phyloP scores from a whole-genome alignment of 805 yeast species.

The Nakazawaea sp. region DNA sequence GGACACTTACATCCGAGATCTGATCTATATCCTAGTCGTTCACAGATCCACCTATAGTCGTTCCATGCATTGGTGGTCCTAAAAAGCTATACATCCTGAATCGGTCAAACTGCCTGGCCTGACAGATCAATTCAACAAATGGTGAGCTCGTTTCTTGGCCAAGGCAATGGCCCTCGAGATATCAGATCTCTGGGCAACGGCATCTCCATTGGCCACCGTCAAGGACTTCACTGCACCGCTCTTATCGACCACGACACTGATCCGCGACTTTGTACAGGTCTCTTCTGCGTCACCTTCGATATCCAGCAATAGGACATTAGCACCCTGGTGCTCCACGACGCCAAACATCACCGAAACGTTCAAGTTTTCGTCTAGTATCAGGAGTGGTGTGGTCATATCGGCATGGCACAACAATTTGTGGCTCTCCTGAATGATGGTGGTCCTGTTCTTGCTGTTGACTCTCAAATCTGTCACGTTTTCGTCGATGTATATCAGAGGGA shows the following conservation, averaged over 20 bases:
- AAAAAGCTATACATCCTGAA: too few relatives aligned
- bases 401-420: constrained; percentile 55
- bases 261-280: constrained; percentile 43
- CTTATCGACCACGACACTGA: constrained; percentile 33
- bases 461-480: constrained; percentile 49
- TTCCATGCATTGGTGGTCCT: too few relatives aligned
- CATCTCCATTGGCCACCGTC: constrained; percentile 35
- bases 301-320: constrained; percentile 54
- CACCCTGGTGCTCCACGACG: constrained; percentile 35
- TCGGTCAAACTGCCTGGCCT: too few relatives aligned
- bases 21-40: too few relatives aligned
- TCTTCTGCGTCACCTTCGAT: constrained; percentile 86
- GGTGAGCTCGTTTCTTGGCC: constrained; percentile 40
- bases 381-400: constrained; percentile 27
- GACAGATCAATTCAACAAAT: constrained; percentile 16
- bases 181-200: constrained; percentile 37
- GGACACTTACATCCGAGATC: too few relatives aligned
- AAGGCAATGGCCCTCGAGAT: constrained; percentile 40
- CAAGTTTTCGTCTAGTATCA: constrained; percentile 28
- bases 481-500: constrained; percentile 67
- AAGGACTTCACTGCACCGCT: background rate
- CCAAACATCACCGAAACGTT: constrained; percentile 57
- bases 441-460: constrained; percentile 45
- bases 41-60: too few relatives aligned
- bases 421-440: constrained; percentile 39